Conservation (phyloP, 2,329 filamentous ascomycete species). For the Scytalidium sp. region DNA sequence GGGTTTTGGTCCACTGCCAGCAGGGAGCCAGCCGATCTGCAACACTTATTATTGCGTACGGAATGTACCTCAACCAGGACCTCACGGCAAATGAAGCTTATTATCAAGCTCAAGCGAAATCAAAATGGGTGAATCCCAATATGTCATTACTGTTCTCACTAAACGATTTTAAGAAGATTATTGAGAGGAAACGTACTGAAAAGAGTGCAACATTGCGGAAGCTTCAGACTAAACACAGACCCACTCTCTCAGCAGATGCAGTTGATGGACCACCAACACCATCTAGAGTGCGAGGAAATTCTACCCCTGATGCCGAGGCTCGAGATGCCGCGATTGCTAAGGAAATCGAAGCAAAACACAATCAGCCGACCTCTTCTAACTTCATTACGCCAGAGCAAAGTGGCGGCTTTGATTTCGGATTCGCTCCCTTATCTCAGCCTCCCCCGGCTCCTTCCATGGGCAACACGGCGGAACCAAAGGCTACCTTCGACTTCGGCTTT, state of each 20-base stretch:
- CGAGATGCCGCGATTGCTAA: conserved; percentile 15
- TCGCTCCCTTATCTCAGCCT: background rate
- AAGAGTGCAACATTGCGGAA: conserved; percentile 37
- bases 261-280: conserved; percentile 40
- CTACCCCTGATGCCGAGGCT: conserved; percentile 40
- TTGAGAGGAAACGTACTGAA: conserved; percentile 48
- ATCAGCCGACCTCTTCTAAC: conserved; percentile 28
- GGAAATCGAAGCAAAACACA: background rate
- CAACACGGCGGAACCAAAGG: conserved; percentile 8
- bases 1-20: conserved; percentile 79
- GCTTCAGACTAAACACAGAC: conserved; percentile 57
- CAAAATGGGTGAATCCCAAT: conserved; percentile 85
- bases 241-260: conserved; percentile 57
- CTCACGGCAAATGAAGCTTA: conserved; percentile 82
- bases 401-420: background rate
- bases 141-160: conserved; percentile 91
- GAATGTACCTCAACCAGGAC: conserved; percentile 73
- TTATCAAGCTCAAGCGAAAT: conserved; percentile 74
- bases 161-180: conserved; percentile 72
- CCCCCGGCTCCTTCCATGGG: conserved; percentile 5
- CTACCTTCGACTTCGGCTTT: conserved; percentile 26
- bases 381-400: background rate
- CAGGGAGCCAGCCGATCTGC: conserved; percentile 83
- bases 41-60: conserved; percentile 83
- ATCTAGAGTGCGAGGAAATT: conserved; percentile 48